Evolutionary conservation across 2,329 filamentous ascomycete species (phyloP), one percentile per base, ranked within the genome.

Genomic region (Dactylellina sp.): DNA sequence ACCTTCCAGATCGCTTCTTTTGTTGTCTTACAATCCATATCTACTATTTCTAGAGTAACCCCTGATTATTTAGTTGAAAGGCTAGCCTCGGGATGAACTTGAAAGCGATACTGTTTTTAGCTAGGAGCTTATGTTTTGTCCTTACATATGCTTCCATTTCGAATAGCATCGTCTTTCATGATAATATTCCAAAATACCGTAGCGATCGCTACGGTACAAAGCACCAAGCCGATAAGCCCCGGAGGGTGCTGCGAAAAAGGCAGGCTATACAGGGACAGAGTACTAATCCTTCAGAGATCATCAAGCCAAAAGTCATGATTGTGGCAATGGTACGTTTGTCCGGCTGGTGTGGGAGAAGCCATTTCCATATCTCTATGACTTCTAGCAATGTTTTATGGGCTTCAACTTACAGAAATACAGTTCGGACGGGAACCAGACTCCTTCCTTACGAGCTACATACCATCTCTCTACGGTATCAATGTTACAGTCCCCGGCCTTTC

Each of bases 401-500:
- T n/a, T n/a, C n/a, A n/a, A n/a, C n/a, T n/a, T n/a, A n/a, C n/a
- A n/a, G n/a, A n/a, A n/a, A 25, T 11, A 37, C 12, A 89, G 88
- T 90, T 89, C 79, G 80, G 81, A 1, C 86, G 86, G 0, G 89
- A 90, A 81, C 87, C 85, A 7, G 81, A 85, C 32, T 82, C 85
- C 37, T 92, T 88, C 89, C 87, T 87, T 79, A 79, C 82, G 9
- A 86, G 86, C 42, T 70, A 89, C 83, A 75, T 82, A 89, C 78
- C 81, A 91, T 16, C 81, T 86, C 49, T 64, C 16, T 64, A 56
- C 0, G 85, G 84, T 0, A 81, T 84, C 40, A 87, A 87, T 75
- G 82, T 90, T 77, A 84, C 86, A 1, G 79, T 88, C 0, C 85
- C 87, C 0, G 89, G 89, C 0, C 82, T 90, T 9, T 90, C 88